Evolutionary conservation across 306 rosid species (phyloP).

Genomic region (Rosa persica): DNA sequence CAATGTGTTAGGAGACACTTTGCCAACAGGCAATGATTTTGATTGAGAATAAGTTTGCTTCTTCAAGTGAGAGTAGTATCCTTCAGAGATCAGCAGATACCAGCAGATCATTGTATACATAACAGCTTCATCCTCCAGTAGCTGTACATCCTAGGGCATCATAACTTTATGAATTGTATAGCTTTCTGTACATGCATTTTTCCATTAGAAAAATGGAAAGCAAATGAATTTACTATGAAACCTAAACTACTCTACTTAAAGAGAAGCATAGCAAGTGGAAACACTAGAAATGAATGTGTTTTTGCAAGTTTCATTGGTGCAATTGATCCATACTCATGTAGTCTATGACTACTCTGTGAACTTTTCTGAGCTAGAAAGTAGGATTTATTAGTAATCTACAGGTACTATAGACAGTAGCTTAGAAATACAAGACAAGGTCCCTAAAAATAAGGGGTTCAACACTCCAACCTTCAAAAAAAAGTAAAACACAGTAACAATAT

Average conservation of each 20-base stretch:
- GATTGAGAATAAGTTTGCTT: constrained; percentile 14
- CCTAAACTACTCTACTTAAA: neutral
- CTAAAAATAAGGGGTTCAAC: constrained; percentile 13
- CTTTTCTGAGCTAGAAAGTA: constrained; percentile 11
- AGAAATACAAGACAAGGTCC: neutral
- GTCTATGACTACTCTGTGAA: neutral
- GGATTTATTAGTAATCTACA: constrained; percentile 1
- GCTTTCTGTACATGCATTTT: neutral
- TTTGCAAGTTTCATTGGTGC: neutral
- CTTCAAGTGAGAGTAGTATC: constrained; percentile 3
- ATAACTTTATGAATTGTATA: neutral
- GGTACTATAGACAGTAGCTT: neutral
- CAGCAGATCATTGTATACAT: neutral
- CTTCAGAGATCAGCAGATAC: constrained; percentile 3
- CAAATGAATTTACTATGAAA: neutral
- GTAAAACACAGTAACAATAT: neutral
- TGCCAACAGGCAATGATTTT: constrained; percentile 29
- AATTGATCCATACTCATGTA: neutral
- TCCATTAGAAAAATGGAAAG: neutral
- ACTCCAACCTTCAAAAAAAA: neutral
- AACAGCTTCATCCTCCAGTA: constrained; percentile 6
- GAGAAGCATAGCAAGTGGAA: constrained; percentile 14
- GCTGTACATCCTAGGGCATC: constrained; percentile 11
- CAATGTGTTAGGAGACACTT: constrained; percentile 22
- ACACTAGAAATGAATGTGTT: constrained; percentile 12